Percentiles rank a stretch among this genome's conserved stretches.
phyloP scores from a whole-genome alignment of 2,329 filamentous ascomycete genomes.

The Talaromyces sp. region DNA sequence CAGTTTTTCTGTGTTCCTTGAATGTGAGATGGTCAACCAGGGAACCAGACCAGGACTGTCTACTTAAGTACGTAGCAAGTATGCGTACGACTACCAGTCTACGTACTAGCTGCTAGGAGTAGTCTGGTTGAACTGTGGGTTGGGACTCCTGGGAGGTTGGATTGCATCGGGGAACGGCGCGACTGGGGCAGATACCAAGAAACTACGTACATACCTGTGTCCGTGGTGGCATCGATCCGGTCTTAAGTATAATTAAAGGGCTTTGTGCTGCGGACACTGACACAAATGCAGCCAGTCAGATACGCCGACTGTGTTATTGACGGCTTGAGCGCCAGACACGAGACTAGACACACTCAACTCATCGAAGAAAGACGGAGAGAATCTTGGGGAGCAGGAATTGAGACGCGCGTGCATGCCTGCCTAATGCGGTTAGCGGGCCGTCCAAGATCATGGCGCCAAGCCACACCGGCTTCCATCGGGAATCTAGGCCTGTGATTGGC shows the following conservation, averaged over 20 bases:
- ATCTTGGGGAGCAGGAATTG: background rate
- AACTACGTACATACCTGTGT: too few species aligned
- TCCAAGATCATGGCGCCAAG: background rate
- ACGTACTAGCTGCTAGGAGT: too few species aligned
- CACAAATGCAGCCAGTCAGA: background rate
- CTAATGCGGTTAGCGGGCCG: background rate
- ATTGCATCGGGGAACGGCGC: background rate
- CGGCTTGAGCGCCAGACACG: background rate
- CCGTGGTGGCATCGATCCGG: too few species aligned
- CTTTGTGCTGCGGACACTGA: background rate
- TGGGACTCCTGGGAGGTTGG: too few species aligned
- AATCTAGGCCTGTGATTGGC: background rate
- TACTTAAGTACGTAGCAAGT: background rate
- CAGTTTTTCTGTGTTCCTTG: background rate
- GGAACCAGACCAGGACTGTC: background rate
- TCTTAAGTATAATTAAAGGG: too few species aligned
- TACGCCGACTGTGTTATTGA: background rate
- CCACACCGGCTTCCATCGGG: background rate
- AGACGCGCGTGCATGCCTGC: constrained; percentile 2
- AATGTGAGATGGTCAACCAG: background rate
- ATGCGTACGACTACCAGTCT: too few species aligned
- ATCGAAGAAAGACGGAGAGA: background rate
- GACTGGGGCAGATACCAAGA: background rate
- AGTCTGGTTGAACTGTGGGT: too few species aligned
- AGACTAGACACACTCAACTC: too few species aligned